These are phyloP conservation scores for Sporothrix humicola DNA, from an alignment of 2,329 filamentous ascomycete genomes.

Conservation along the genomic window DNA sequence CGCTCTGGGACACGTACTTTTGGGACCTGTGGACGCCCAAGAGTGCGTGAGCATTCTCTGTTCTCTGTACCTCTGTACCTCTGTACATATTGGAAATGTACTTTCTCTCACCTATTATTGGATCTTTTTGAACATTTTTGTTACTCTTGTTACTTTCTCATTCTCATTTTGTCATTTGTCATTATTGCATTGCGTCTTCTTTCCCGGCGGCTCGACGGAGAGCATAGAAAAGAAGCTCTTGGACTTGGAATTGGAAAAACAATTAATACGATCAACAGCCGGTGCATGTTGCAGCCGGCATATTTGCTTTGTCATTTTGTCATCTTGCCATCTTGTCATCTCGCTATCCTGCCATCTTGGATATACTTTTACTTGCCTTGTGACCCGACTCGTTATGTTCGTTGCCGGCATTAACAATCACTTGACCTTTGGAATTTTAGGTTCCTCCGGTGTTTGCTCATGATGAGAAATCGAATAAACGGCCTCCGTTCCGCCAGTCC, in stretches of 20 bases:
- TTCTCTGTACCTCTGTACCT: neutral
- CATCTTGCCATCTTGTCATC: neutral
- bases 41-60: neutral
- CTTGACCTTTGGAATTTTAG: neutral
- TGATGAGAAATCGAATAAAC: slow-evolving; percentile 23
- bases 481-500: neutral
- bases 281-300: neutral
- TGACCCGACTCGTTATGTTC: neutral
- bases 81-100: neutral
- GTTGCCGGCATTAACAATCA: neutral
- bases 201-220: slow-evolving; percentile 10
- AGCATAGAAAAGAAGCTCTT: slow-evolving; percentile 17
- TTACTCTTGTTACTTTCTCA: neutral
- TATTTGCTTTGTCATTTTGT: neutral
- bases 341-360: neutral
- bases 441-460: neutral
- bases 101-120: neutral
- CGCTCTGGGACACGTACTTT: slow-evolving; percentile 28
- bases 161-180: neutral
- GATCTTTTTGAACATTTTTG: neutral
- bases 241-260: neutral
- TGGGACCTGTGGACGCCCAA: slow-evolving; percentile 31
- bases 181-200: neutral
- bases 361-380: neutral
- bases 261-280: neutral